Evolutionary conservation across 306 rosid species (phyloP).

Genomic region (Citrullus amarus): DNA sequence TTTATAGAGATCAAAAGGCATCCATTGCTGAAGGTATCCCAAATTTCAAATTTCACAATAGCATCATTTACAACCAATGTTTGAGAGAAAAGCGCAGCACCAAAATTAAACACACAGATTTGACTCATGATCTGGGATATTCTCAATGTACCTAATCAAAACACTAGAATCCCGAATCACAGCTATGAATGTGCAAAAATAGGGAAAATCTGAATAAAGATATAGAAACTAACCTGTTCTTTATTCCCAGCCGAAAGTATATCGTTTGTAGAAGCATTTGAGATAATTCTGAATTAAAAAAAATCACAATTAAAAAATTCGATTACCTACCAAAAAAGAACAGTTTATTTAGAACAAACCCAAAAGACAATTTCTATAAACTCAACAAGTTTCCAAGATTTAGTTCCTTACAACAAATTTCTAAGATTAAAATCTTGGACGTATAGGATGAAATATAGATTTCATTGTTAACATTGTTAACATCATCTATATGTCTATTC

Average conservation of each 20-base stretch:
- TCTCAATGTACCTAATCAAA: neutral
- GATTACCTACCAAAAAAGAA: neutral
- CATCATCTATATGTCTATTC: no score
- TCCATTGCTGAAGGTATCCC: no score
- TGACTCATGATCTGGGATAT: neutral
- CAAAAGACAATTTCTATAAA: neutral
- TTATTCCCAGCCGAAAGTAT: conserved; percentile 45
- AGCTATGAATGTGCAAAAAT: neutral
- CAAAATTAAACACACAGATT: neutral
- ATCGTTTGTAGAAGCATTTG: conserved; percentile 47
- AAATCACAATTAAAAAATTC: neutral
- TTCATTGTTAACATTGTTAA: no score
- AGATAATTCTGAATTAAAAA: conserved; percentile 15
- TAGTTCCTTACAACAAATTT: no score
- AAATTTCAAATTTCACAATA: no score
- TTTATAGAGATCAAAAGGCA: no score
- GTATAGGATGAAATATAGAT: no score
- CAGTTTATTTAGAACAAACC: neutral
- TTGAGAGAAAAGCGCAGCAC: no score
- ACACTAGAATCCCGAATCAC: neutral
- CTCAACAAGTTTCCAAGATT: neutral
- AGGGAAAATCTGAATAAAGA: neutral
- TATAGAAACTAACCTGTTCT: conserved; percentile 50
- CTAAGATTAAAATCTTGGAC: no score
- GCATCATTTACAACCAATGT: no score